phyloP scores from a whole-genome alignment of 768 basidiomycete species.

The Calocybe cyanea region DNA sequence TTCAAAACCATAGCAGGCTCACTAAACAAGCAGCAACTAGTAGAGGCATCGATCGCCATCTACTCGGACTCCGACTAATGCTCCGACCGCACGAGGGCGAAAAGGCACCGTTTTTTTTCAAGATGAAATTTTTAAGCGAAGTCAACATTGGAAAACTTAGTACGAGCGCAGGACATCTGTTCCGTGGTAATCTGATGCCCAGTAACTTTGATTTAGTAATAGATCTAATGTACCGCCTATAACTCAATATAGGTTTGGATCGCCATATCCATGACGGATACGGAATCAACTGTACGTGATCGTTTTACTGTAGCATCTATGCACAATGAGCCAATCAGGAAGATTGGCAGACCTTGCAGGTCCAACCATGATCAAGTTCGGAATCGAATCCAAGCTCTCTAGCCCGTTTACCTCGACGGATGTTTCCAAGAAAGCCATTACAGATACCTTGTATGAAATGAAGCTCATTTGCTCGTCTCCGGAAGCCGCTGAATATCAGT shows the following conservation, averaged over 20 bases:
- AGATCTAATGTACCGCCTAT: not conserved
- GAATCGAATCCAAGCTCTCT: conserved; percentile 86
- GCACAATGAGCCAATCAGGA: not conserved
- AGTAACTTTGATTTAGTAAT: not conserved
- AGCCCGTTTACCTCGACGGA: conserved; percentile 67
- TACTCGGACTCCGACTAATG: conserved; percentile 78
- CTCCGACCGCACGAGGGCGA: conserved; percentile 54
- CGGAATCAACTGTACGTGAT: conserved; percentile 90
- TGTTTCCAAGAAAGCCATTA: conserved; percentile 58
- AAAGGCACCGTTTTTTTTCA: conserved; percentile 62
- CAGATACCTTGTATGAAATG: conserved; percentile 69
- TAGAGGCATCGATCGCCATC: conserved; percentile 84
- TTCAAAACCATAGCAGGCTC: conserved; percentile 66
- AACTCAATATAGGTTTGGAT: conserved; percentile 60
- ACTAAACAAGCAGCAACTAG: conserved; percentile 79
- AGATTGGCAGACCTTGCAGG: conserved; percentile 88
- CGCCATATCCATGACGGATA: conserved; percentile 82
- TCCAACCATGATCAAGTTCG: conserved; percentile 79
- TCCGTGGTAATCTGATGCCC: conserved; percentile 58
- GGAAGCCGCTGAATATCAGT: too few relatives aligned
- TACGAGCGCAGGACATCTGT: conserved; percentile 83
- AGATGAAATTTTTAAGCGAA: conserved; percentile 70
- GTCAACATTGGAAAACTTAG: conserved; percentile 85
- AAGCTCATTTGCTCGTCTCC: conserved; percentile 41
- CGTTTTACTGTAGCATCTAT: too few relatives aligned